Evolutionary conservation across 805 yeast species (phyloP), one percentile per base, ranked within the genome.

Genomic region (Yamadazyma phyllophila): DNA sequence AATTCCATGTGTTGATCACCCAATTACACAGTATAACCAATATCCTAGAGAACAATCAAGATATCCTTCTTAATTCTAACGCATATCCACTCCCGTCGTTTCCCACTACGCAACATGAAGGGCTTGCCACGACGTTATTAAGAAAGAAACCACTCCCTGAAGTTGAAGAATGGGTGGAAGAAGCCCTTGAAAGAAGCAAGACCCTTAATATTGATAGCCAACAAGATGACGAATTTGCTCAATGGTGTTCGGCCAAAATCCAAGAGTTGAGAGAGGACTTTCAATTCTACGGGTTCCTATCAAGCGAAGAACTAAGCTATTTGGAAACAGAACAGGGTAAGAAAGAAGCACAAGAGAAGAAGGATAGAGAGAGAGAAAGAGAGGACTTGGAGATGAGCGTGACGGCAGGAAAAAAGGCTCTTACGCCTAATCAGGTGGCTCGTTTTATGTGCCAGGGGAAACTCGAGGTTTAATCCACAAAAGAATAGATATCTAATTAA

Each of bases 111-210:
- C 85, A 88, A 36, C 91, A 88, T 52, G 91, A 87, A 56, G 87
- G 89, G 2, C 72, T 94, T 30, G 67, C 91, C 41, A 86, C 96
- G 0, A 90, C 97, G 0, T 69, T 94, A 48, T 64, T 94, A 48
- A 76, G 98, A 47, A 94, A 91, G 61, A 92, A 91, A 60, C 84
- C 85, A 41, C 69, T 88, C 9, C 98, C 99, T 0, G 97, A 91
- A 51, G 96, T 92, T 2, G 87, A 82, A 42, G 86, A 81, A 39
- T 92, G 98, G 97, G 78, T 90, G 7, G 73, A 73, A 29, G 63
- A 67, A 15, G 70, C 58, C 52, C 36, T 49, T 3, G 50, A 49
- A 14, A 47, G 43, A 35, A 57, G 53, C 17, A 49, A 52, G 30
- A 36, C 41, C n/a, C 20, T 48, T 2, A 53, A 51, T 17, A 47